phyloP scores from a whole-genome alignment of 2,329 filamentous ascomycete genomes.

The Pestalotiopsis sp. region DNA sequence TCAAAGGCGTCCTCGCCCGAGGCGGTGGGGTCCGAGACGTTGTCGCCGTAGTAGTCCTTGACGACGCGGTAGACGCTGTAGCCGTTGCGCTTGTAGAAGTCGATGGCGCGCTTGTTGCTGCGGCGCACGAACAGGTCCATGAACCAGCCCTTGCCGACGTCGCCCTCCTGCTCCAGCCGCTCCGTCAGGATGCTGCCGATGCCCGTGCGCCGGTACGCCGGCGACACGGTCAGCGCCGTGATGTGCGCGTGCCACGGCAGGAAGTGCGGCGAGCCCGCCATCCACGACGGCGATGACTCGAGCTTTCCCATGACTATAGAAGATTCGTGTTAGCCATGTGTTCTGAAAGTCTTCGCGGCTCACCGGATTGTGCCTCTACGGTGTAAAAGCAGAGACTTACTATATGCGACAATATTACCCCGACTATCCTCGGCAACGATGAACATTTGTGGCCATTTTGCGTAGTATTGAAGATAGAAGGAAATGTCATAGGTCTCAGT shows the following conservation, averaged over 20 bases:
- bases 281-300: conserved; percentile 79
- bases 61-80: conserved; percentile 91
- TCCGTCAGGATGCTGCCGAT: conserved; percentile 83
- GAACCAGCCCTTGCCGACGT: conserved; percentile 88
- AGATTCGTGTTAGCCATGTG: conserved; percentile 7
- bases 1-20: conserved; percentile 87
- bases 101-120: conserved; percentile 85
- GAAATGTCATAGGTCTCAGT: conserved; percentile 97
- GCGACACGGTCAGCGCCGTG: conserved; percentile 90
- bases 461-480: conserved; percentile 96
- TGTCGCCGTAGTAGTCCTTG: conserved; percentile 90
- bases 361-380: not conserved
- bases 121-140: conserved; percentile 92
- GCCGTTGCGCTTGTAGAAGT: conserved; percentile 87
- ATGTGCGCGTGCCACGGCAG: conserved; percentile 99
- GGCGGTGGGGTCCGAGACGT: conserved; percentile 65
- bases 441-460: conserved; percentile 94
- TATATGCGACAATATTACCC: conserved; percentile 93
- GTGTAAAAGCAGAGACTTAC: conserved; percentile 50
- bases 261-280: conserved; percentile 80
- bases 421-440: conserved; percentile 84
- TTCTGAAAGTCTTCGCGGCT: not conserved
- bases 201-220: conserved; percentile 80
- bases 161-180: conserved; percentile 79
- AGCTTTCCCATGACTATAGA: conserved; percentile 90